Evolutionary conservation across 495 filamentous ascomycete species (phyloP).

Genomic region (Achaetomiella virescens): DNA sequence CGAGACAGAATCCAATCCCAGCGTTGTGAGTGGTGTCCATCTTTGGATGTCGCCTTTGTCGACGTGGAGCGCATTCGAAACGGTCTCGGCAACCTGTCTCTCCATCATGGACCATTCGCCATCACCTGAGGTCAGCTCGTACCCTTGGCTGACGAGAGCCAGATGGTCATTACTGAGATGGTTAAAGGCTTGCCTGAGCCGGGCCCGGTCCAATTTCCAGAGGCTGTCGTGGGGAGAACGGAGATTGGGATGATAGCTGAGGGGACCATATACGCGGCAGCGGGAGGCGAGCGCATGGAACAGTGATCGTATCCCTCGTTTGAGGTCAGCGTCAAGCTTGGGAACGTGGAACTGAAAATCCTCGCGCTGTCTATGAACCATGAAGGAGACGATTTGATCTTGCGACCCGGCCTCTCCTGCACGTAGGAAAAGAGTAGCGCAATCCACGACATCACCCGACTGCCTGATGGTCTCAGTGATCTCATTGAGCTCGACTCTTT

Average conservation of each 20-base stretch:
- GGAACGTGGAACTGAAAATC: slow-evolving; percentile 20
- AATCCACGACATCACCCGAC: slow-evolving; percentile 41
- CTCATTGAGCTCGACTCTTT: slow-evolving; percentile 73
- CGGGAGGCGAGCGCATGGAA: slow-evolving; percentile 36
- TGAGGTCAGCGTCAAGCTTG: slow-evolving; percentile 18
- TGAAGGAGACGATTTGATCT: slow-evolving; percentile 53
- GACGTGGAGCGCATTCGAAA: slow-evolving; percentile 38
- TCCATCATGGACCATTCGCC: slow-evolving; percentile 48
- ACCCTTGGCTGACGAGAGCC: slow-evolving; percentile 18
- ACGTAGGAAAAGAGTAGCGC: slow-evolving; percentile 46
- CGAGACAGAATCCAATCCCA: slow-evolving; percentile 77
- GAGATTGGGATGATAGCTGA: slow-evolving; percentile 60
- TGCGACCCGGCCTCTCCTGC: slow-evolving; percentile 9
- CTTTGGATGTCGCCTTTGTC: slow-evolving; percentile 50
- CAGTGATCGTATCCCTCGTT: slow-evolving; percentile 26
- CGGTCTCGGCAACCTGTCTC: slow-evolving; percentile 40
- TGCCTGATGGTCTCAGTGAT: slow-evolving; percentile 54
- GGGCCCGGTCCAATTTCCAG: slow-evolving; percentile 52
- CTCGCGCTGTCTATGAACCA: slow-evolving; percentile 37
- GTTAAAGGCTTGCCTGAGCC: slow-evolving; percentile 17
- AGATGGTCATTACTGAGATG: slow-evolving; percentile 16
- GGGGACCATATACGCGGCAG: slow-evolving; percentile 68
- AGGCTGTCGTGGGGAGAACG: slow-evolving; percentile 53
- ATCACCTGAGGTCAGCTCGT: slow-evolving; percentile 28
- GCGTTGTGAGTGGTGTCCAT: slow-evolving; percentile 40